Evolutionary conservation across 768 basidiomycete species (phyloP).

Genomic region (Xerocomus spinulosus): DNA sequence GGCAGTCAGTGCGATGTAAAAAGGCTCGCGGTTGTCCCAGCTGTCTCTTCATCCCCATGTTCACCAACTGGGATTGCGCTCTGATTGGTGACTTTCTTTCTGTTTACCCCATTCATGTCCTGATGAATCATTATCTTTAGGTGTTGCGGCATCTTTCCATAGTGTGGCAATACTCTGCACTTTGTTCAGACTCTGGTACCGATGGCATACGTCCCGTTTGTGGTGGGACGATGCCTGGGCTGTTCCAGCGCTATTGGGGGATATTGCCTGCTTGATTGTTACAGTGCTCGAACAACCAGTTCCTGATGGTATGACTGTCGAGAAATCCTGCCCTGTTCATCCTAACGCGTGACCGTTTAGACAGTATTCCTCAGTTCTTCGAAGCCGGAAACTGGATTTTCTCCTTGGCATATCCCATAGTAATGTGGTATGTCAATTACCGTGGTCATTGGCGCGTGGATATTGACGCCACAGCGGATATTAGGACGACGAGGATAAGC

Average conservation of each 20-base stretch:
- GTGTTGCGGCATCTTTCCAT: slow-evolving; percentile 17
- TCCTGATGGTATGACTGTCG: slow-evolving; percentile 1
- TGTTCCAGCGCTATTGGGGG: slow-evolving; percentile 10
- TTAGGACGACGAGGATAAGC: slow-evolving; percentile 24
- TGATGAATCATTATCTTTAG: too few relatives aligned
- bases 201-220: slow-evolving; percentile 13
- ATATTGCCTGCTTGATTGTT: slow-evolving; percentile 8
- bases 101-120: too few relatives aligned
- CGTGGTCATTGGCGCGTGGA: background rate
- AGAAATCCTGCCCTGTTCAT: background rate
- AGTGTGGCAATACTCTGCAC: slow-evolving; percentile 18
- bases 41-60: background rate
- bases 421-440: slow-evolving; percentile 9
- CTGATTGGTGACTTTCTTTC: slow-evolving; percentile 2
- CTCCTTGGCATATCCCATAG: slow-evolving; percentile 13
- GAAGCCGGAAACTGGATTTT: slow-evolving; percentile 9
- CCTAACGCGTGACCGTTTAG: slow-evolving; percentile 4
- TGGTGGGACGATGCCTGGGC: slow-evolving; percentile 30
- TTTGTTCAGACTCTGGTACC: slow-evolving; percentile 22
- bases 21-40: too few relatives aligned
- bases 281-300: slow-evolving; percentile 8
- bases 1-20: too few relatives aligned
- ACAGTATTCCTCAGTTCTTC: slow-evolving; percentile 4
- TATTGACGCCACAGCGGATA: background rate
- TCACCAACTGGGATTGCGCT: background rate